Percentiles rank a stretch among this genome's conserved stretches.
phyloP scores from a whole-genome alignment of 148 eudicot species.

The Amaranthus cruentus region DNA sequence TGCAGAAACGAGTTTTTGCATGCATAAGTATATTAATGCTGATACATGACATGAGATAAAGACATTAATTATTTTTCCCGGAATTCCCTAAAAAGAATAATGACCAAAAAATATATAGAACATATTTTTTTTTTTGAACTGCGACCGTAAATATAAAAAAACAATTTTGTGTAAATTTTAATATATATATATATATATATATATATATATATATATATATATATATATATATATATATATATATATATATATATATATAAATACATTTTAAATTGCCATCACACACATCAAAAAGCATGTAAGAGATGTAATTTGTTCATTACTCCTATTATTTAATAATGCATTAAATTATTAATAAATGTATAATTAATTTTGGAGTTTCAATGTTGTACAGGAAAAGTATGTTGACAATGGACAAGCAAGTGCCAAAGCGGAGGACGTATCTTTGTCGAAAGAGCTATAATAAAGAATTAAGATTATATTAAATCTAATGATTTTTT shows the following conservation, averaged over 20 bases:
- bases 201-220: not conserved
- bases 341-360: not conserved
- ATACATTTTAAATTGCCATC: not conserved
- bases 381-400: not conserved
- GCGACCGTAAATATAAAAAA: too few species aligned
- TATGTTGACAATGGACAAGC: not conserved
- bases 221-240: not conserved
- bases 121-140: too few species aligned
- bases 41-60: not conserved
- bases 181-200: too few species aligned
- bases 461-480: not conserved
- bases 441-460: conserved; percentile 4
- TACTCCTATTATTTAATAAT: too few species aligned
- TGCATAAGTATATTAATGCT: not conserved
- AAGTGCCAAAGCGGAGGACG: conserved; percentile 5
- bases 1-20: not conserved
- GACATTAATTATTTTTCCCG: too few species aligned
- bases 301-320: too few species aligned
- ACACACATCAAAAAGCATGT: too few species aligned
- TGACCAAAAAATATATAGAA: too few species aligned
- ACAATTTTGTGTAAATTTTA: too few species aligned
- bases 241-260: not conserved
- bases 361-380: not conserved
- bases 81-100: too few species aligned
- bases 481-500: not conserved